Evolutionary conservation across 139 green algal genomes (phyloP).

Genomic region (Chlamydomonas asymmetrica): DNA sequence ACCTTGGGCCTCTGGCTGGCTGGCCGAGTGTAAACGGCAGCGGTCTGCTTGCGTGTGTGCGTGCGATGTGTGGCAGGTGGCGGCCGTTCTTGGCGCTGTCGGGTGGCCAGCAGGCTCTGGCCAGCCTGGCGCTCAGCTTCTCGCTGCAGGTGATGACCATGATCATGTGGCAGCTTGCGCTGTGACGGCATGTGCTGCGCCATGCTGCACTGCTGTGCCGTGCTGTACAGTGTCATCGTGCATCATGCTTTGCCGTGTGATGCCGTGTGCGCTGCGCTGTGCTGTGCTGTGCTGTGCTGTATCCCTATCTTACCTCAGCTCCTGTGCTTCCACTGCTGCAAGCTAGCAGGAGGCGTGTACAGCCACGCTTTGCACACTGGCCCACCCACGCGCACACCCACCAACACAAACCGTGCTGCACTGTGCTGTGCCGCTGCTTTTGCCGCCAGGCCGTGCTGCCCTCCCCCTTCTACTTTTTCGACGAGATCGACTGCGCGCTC

Average conservation of each 20-base stretch:
- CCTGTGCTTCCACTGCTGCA: neutral
- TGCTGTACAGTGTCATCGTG: too few species aligned
- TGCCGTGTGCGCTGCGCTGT: too few species aligned
- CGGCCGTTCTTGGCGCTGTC: constrained; percentile 65
- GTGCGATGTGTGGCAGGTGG: too few species aligned
- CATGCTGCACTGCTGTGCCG: too few species aligned
- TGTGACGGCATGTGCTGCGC: too few species aligned
- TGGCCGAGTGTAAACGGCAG: too few species aligned
- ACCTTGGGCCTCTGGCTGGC: too few species aligned
- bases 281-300: neutral
- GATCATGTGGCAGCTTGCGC: neutral
- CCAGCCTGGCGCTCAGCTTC: constrained; percentile 75
- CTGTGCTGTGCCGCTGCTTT: too few species aligned
- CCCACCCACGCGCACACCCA: neutral
- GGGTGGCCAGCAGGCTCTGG: constrained; percentile 83
- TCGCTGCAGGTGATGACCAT: constrained; percentile 55
- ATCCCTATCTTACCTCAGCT: neutral
- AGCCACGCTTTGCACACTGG: neutral
- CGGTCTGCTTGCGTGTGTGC: too few species aligned
- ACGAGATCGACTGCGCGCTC: constrained; percentile 71
- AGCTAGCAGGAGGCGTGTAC: neutral
- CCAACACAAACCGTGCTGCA: too few species aligned
- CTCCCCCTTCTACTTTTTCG: constrained; percentile 89
- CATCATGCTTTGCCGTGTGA: too few species aligned
- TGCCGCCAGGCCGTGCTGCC: constrained; percentile 73